Percentiles rank a stretch among this genome's conserved stretches.
Evolutionary conservation across 177 flowering plant genomes (phyloP).

Genomic region (Vitis hybrid): DNA sequence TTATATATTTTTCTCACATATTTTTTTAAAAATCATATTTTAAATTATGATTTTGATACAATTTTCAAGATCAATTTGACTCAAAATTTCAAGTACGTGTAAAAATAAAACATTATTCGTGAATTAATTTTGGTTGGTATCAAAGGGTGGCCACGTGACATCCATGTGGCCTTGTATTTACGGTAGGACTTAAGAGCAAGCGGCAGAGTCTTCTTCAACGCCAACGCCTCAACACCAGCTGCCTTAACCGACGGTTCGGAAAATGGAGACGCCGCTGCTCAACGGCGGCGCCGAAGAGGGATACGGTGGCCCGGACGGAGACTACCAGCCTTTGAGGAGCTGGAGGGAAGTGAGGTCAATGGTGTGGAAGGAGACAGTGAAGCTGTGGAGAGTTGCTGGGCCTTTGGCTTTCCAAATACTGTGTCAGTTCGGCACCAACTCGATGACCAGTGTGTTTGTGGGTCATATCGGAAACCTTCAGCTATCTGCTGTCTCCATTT

Average conservation of each 20-base stretch:
- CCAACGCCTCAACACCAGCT: not conserved
- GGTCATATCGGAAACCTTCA: constrained; percentile 74
- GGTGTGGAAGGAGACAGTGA: constrained; percentile 36
- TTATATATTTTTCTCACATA: too few species aligned
- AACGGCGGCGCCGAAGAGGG: constrained; percentile 10
- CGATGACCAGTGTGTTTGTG: constrained; percentile 55
- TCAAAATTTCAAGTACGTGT: too few species aligned
- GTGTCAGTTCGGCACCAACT: constrained; percentile 52
- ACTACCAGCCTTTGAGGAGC: constrained; percentile 32
- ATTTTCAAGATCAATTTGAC: too few species aligned
- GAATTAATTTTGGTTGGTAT: too few species aligned
- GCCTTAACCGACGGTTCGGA: too few species aligned
- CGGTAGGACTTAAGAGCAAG: too few species aligned
- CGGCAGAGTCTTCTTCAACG: too few species aligned
- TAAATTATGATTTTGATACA: too few species aligned
- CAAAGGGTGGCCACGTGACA: too few species aligned
- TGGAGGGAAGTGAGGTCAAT: constrained; percentile 22
- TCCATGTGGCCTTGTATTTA: too few species aligned
- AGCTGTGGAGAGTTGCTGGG: constrained; percentile 46
- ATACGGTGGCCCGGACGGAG: constrained; percentile 20
- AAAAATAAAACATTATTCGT: too few species aligned
- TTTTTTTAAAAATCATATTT: too few species aligned
- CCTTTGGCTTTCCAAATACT: constrained; percentile 45
- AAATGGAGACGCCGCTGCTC: constrained; percentile 7
- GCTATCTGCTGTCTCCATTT: constrained; percentile 65